Percentiles rank a stretch among this genome's conserved stretches.
phyloP scores from a whole-genome alignment of 1,139 yeast genomes.

The Taiozyma sp. region DNA sequence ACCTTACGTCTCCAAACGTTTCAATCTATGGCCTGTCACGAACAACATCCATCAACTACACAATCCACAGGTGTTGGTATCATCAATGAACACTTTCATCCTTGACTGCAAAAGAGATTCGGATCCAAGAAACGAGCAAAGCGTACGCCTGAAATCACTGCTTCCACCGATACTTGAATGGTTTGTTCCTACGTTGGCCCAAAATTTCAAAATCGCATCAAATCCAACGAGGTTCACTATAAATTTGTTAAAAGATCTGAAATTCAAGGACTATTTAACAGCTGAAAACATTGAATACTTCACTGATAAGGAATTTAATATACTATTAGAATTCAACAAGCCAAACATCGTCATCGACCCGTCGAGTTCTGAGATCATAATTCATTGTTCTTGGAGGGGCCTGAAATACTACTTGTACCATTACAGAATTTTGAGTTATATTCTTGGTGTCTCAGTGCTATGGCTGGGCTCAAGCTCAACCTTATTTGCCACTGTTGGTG shows the following conservation, averaged over 20 bases:
- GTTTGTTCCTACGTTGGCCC: conserved; percentile 14
- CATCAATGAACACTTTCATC: conserved; percentile 17
- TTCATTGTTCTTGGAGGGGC: conserved; percentile 46
- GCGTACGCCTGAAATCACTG: conserved; percentile 5
- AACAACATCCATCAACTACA: conserved; percentile 17
- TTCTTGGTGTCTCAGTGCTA: conserved; percentile 44
- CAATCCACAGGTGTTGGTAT: conserved; percentile 16
- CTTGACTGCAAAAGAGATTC: conserved; percentile 12
- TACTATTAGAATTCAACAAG: conserved; percentile 32
- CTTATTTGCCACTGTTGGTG: conserved; percentile 14
- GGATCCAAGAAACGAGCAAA: background rate
- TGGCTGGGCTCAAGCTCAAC: conserved; percentile 32
- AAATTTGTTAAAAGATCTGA: conserved; percentile 7
- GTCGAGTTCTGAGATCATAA: conserved; percentile 25
- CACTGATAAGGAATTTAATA: conserved; percentile 24
- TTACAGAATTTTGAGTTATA: conserved; percentile 42
- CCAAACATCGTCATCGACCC: conserved; percentile 19
- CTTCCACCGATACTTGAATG: conserved; percentile 18
- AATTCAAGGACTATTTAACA: conserved; percentile 5
- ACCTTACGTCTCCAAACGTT: conserved; percentile 11
- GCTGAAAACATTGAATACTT: conserved; percentile 5
- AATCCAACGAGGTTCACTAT: conserved; percentile 5
- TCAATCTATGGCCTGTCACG: conserved; percentile 21
- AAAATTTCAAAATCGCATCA: background rate
- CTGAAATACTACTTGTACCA: conserved; percentile 51